A percentile compares a stretch with the other conserved stretches of the same genome.
These are phyloP conservation scores for Anisogramma anomala DNA, from an alignment of 2,329 filamentous ascomycete genomes.

Conservation along the genomic window DNA sequence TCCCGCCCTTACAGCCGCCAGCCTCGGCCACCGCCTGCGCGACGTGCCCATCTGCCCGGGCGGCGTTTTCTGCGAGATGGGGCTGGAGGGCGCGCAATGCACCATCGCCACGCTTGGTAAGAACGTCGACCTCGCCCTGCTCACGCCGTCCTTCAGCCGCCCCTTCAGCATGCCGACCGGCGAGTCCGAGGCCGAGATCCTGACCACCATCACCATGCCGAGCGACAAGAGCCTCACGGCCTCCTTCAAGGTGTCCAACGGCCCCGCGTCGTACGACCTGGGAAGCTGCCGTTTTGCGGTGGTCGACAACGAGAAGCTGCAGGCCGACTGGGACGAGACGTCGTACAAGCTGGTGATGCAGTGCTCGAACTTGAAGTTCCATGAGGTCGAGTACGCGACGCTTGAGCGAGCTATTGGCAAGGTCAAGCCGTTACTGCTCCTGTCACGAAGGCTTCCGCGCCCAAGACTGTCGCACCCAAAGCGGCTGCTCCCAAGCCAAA, in stretches of 20 bases:
- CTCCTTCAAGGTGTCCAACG: conserved; percentile 9
- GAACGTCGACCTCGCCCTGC: conserved; percentile 4
- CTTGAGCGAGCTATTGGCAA: conserved; percentile 12
- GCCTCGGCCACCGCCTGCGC: conserved; percentile 10
- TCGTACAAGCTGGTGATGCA: conserved; percentile 14
- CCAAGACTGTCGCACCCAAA: background rate
- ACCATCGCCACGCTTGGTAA: conserved; percentile 4
- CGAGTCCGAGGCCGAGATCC: conserved; percentile 8
- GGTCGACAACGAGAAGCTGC: conserved; percentile 7
- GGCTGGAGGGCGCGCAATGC: conserved; percentile 7
- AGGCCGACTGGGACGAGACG: conserved; percentile 8
- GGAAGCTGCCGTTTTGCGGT: conserved; percentile 7
- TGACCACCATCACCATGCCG: conserved; percentile 9
- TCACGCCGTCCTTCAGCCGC: conserved; percentile 8
- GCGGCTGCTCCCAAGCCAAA: conserved; percentile 2
- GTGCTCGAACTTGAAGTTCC: conserved; percentile 15
- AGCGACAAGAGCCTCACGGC: conserved; percentile 2
- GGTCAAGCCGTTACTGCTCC: background rate
- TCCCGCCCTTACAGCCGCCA: conserved; percentile 3
- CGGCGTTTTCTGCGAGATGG: conserved; percentile 11
- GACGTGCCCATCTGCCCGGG: conserved; percentile 9
- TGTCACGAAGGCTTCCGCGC: background rate
- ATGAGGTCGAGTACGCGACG: conserved; percentile 13
- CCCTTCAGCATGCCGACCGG: conserved; percentile 9
- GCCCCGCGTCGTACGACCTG: conserved; percentile 8